Conservation (phyloP, 257 asterid genomes). For the Solanum gandarillasii region DNA sequence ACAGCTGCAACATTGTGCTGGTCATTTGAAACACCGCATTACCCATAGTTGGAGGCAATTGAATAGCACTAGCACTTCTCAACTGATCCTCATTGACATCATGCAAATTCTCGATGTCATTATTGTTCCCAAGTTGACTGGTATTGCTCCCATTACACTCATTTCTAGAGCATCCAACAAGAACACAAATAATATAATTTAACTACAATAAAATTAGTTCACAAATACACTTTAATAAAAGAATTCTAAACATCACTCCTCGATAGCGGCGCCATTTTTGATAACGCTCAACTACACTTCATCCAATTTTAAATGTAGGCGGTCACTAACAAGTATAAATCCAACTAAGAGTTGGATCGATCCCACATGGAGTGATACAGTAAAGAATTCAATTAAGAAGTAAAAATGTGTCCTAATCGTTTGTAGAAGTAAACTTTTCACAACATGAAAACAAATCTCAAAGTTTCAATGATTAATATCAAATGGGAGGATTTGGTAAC, state of each 20-base stretch:
- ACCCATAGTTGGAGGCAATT: no score
- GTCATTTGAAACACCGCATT: no score
- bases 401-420: no score
- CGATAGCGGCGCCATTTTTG: fast-evolving
- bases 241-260: neutral
- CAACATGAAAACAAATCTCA: no score
- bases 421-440: no score
- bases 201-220: neutral
- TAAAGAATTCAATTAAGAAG: no score
- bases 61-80: no score
- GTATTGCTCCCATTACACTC: neutral
- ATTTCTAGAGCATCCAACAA: neutral
- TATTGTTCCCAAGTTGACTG: neutral
- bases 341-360: neutral
- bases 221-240: neutral
- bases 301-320: neutral
- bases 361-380: neutral
- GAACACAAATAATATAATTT: neutral
- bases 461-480: no score
- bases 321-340: neutral
- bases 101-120: neutral
- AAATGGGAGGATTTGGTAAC: no score
- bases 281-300: neutral
- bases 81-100: no score
- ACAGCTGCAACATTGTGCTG: no score